Base-by-base conservation (phyloP, 2,329 filamentous ascomycete species). In the Xylogone sp. region DNA sequence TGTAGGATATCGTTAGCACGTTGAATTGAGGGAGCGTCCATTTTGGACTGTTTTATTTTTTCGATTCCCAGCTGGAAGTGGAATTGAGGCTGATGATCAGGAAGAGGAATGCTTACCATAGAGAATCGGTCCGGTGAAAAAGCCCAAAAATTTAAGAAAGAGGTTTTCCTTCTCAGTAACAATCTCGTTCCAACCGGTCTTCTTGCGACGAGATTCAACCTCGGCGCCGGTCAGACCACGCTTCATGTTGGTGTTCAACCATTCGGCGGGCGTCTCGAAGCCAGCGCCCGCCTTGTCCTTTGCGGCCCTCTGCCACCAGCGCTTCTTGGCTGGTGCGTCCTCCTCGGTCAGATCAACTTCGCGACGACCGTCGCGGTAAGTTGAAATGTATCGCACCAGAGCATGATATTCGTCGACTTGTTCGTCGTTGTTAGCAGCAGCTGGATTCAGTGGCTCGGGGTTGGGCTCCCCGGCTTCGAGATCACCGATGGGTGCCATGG, bases 121-220 rank as follows among this genome's bases (percentile, higher is more conserved):
- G 57, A 89, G 81, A 75, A 90, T 86, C 56, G 86, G 86, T 64
- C 86, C 86, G 60, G 75, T 82, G 79, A 90, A 90, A 75, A 86
- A 90, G 67, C 81, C 78, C 61, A 90, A 72, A 74, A 90, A 89
- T 74, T 89, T 85, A 67, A 86, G 68, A 68, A 88, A 78, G 75
- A 88, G 74, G 75, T 88, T 89, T 72, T 85, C 83, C 77, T 88
- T 88, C 75, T 89, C 86, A 27, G 84, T 82, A 24, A 78, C 75
- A 68, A 90, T 75, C 69, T 90, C 86, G 74, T 89, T 90, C 74
- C 72, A 88, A 55, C 86, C 86, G 59, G 76, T 77, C 62, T 78
- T 78, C 73, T 82, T 87, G 61, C 86, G 77, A 62, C 86, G 81
- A 48, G 65, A 63, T 64, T 88, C 85, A 50, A 87, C 79, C 54